Evolutionary conservation across 257 asterid genomes (phyloP).

Genomic region (Solanum dulcamara): DNA sequence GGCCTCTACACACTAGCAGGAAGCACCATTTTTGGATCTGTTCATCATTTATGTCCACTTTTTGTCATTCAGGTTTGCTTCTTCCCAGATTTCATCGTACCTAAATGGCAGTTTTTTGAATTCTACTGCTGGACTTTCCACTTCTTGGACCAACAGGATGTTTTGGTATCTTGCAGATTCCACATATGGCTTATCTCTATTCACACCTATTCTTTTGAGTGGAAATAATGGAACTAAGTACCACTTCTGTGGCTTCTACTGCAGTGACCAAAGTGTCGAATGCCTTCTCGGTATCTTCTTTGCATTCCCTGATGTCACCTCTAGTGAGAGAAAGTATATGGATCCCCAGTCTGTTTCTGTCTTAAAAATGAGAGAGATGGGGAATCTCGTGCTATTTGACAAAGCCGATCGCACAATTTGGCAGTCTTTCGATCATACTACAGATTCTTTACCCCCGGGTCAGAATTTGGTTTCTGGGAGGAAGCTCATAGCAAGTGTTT

Average conservation of each 20-base stretch:
- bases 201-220: not conserved
- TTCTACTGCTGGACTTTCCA: not conserved
- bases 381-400: constrained; percentile 8
- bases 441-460: not conserved
- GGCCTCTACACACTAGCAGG: too few species aligned
- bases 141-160: not conserved
- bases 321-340: not conserved
- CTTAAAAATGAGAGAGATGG: not conserved
- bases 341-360: not conserved
- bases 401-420: not conserved
- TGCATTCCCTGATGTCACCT: not conserved
- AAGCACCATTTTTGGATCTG: too few species aligned
- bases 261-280: too few species aligned
- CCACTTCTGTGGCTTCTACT: not conserved
- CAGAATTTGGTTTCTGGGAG: not conserved
- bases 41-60: not conserved
- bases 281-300: not conserved
- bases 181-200: not conserved
- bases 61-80: not conserved
- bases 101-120: not conserved
- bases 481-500: not conserved
- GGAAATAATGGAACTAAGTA: not conserved
- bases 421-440: constrained; percentile 15
- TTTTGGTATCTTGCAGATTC: not conserved
- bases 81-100: not conserved